Evolutionary conservation across 352 stramenopile genomes (phyloP), one percentile per base, ranked within the genome.

Genomic region (Globisporangium irregulare): DNA sequence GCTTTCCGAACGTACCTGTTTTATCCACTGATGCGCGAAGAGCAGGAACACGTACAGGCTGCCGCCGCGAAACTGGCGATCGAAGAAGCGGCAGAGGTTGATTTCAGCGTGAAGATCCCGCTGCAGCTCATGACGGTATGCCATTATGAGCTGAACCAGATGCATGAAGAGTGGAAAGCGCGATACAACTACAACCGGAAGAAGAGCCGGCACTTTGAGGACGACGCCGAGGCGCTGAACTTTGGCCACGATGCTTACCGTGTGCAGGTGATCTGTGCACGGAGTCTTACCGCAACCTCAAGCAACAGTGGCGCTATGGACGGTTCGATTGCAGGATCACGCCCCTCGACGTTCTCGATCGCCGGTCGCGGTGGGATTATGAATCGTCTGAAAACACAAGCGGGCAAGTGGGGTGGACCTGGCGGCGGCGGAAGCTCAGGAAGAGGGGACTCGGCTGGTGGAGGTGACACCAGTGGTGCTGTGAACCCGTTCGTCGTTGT

Each of bases 161-260:
- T 91, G 78, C 85, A 86, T 46, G 74, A 89, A 29, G 75, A 86
- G 29, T 95, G 88, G 88, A 85, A 81, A 8, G 65, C 77, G 59
- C 81, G 85, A 0, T 95, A 95, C 78, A 92, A 93, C 59, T 91
- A 85, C 67, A 88, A 80, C 58, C 87, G 87, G n/a, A 92, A 90
- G 73, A 78, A 82, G 51, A 84, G 78, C 46, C 76, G 86, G 14
- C 89, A 89, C 66, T 95, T 95, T 68, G 82, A 88, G 24, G 84
- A 93, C 66, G 88, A 92, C 41, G 75, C 76, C 1, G 88, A 95
- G 48, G 88, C 88, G n/a, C 72, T 95, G 10, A 77, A 76, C 48
- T 93, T 91, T 67, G 84, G 83, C 27, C 79, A 92, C 65, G 86
- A 95, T 48, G 81, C 93, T 1, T 93, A 89, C n/a, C 83, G 81